Conservation (phyloP, 371 early-diverging fungal species). For the Rhizomucor pusillus region DNA sequence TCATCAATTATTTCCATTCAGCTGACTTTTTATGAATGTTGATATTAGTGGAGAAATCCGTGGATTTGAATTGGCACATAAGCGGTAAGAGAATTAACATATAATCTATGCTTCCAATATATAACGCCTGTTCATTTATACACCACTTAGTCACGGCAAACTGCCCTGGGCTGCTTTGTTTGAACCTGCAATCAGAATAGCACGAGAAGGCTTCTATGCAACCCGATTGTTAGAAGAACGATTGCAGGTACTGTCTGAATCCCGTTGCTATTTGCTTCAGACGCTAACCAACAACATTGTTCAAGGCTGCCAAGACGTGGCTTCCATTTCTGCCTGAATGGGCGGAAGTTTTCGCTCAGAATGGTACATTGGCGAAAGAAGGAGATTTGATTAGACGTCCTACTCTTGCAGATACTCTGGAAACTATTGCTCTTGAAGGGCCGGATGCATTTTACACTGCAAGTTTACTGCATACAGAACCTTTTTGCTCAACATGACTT, state of each 20-base stretch:
- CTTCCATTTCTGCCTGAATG: slow-evolving; percentile 40
- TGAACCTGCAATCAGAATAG: slow-evolving; percentile 76
- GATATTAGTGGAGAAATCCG: slow-evolving; percentile 76
- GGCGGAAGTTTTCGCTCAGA: slow-evolving; percentile 63
- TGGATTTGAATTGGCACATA: slow-evolving; percentile 85
- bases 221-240: slow-evolving; percentile 52
- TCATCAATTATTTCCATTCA: too few species aligned
- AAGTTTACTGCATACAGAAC: not conserved
- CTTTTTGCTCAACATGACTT: not conserved
- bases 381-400: slow-evolving; percentile 78
- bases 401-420: slow-evolving; percentile 80
- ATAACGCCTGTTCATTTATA: not conserved
- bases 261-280: slow-evolving; percentile 1
- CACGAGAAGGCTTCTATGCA: slow-evolving; percentile 79
- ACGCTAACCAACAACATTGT: not conserved
- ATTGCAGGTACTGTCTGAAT: slow-evolving; percentile 37
- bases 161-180: slow-evolving; percentile 88
- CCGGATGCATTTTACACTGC: slow-evolving; percentile 83
- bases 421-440: slow-evolving; percentile 79
- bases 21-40: not conserved
- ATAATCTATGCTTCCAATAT: not conserved
- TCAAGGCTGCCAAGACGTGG: slow-evolving; percentile 25
- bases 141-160: slow-evolving; percentile 61
- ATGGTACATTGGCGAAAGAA: slow-evolving; percentile 56
- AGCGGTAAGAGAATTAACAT: slow-evolving; percentile 23